Base-by-base conservation (phyloP, 2,329 filamentous ascomycete genomes). In the Colletotrichum chrysophilum region DNA sequence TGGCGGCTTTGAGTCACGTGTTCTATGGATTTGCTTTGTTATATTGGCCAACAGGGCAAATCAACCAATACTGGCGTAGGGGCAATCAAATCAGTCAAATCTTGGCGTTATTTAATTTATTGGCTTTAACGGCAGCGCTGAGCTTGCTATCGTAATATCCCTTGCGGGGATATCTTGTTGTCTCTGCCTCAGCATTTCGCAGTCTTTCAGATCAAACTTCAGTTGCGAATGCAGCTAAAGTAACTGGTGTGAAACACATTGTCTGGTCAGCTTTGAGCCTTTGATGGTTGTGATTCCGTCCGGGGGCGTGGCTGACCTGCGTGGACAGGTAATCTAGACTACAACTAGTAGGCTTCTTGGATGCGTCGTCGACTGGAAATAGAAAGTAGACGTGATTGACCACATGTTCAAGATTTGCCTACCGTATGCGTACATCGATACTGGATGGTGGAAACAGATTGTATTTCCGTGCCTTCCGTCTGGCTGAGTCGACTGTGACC, bases 361-460 rank as follows among this genome's bases (percentile, higher is more conserved):
- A 36, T 36, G 34, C 13, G 34, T 16, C 6, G 34, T 34, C 61
- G 18, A 62, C 67, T n/a, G 21, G 24, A 14, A 13, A 8, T 18
- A 64, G 60, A 91, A 91, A 83, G 88, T 91, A 77, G 81, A 83
- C 2, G 83, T 91, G 12, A 85, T 88, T 78, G 85, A 88, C 71
- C 85, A 88, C 70, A 84, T 91, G 77, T 86, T 87, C 77, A 81
- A 84, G 70, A 78, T 88, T 2, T 80, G 83, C 38, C 84, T 92
- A 1, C 88, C 88, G 0, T 92, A 88, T 81, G 91, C 90, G 10
- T 82, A 90, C 78, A 87, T 92, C 64, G 90, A 92, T 76, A 86
- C 90, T 12, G 90, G 90, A n/a, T 90, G 84, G 83, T 92, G 90
- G 90, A 88, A 89, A 79, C 89, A 91, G 78, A 76, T 88, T 38